Base-by-base conservation (phyloP, 2,329 filamentous ascomycete species). In the Ophiostoma quercus region DNA sequence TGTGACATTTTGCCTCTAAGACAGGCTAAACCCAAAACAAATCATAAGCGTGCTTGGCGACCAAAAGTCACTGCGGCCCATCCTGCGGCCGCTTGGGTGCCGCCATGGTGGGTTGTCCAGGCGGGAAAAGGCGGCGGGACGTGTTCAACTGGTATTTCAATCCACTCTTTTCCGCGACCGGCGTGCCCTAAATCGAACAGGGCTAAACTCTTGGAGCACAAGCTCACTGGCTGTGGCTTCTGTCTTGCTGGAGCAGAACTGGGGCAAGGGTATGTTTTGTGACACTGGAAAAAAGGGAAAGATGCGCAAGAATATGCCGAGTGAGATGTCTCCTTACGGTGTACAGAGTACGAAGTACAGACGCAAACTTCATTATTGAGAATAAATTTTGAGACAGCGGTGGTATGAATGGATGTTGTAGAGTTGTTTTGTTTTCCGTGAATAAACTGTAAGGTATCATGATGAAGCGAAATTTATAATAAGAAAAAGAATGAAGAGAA, bases 1-100 rank as follows among this genome's bases (percentile, higher is more conserved):
- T 25, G 22, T 54, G 47, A 22, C n/a, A 39, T 39, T 41, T 41
- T 57, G 51, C 9, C 2, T 25, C 16, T 6, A 41, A 41, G 3
- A 43, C 5, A 47, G 4, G 67, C 69, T 68, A 67, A 39, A 32
- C 41, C 37, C n/a, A 34, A 67, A 60, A 7, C 32, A 54, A 67
- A 16, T 39, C 19, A 25, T 3, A 14, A n/a, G 3, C 22, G 32
- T 25, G 47, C 66, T 71, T 71, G 68, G 70, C 68, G 32, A 57
- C 41, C 34, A 67, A 67, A 71, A 66, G 14, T 68, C 12, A 19
- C 67, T 72, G 72, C 72, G 72, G 71, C 72, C 72, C 68, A 68
- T 67, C 54, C 67, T 72, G 71, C 71, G 69, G 41, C 72, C 72
- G 54, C 51, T 39, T 60, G 63, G 54, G 66, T 70, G 51, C 68